Evolutionary conservation across 768 basidiomycete genomes (phyloP).

Genomic region (Rhodotorula toruloides): DNA sequence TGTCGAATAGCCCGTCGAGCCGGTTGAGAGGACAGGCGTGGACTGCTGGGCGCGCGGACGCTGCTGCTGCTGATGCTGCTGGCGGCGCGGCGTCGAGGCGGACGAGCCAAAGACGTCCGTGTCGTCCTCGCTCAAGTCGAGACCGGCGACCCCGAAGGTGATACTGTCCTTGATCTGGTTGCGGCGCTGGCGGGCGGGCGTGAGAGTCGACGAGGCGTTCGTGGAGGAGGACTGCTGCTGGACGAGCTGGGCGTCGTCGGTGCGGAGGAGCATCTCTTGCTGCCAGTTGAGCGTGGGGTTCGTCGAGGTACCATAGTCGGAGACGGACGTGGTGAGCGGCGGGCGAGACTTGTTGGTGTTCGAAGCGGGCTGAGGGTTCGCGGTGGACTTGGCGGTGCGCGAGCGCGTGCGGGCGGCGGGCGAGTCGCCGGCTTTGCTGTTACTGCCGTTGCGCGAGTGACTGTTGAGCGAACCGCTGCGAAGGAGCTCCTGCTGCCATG

Average conservation of each 20-base stretch:
- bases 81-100: not conserved
- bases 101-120: slow-evolving; percentile 2
- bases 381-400: not conserved
- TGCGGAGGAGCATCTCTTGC: slow-evolving; percentile 27
- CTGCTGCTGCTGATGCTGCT: not conserved
- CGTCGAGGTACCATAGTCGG: not conserved
- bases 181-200: slow-evolving; percentile 27
- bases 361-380: not conserved
- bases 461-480: not conserved
- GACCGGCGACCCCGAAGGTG: slow-evolving; percentile 26
- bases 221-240: slow-evolving; percentile 5
- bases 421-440: not conserved
- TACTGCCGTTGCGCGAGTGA: not conserved
- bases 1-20: not conserved
- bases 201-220: not conserved
- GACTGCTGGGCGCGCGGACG: not conserved
- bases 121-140: slow-evolving; percentile 8
- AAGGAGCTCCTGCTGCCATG: slow-evolving; percentile 36
- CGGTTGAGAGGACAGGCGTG: no score
- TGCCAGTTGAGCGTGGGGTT: slow-evolving; percentile 31
- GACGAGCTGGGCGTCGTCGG: not conserved
- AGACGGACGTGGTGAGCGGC: slow-evolving; percentile 9
- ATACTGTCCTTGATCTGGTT: slow-evolving; percentile 19
- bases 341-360: slow-evolving; percentile 2
- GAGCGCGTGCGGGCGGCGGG: not conserved